These are phyloP conservation scores for Aspergillus melleus DNA, from an alignment of 2,329 filamentous ascomycete species.

Conservation along the genomic window DNA sequence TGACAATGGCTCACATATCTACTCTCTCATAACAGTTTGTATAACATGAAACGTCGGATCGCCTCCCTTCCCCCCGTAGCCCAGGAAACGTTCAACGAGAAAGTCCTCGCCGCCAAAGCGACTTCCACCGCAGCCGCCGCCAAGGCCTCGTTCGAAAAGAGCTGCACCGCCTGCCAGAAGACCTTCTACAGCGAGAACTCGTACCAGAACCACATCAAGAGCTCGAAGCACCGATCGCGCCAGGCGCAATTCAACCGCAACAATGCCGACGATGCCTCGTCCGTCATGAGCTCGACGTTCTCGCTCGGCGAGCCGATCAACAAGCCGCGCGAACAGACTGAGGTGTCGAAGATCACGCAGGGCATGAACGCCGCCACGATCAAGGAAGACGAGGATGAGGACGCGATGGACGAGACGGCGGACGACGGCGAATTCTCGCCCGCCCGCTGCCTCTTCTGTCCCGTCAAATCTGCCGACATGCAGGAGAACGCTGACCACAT, in stretches of 20 bases:
- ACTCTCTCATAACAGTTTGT: constrained; percentile 61
- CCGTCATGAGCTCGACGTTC: constrained; percentile 86
- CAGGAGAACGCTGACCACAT: constrained; percentile 83
- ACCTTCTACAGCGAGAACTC: constrained; percentile 97
- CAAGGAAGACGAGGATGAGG: constrained; percentile 53
- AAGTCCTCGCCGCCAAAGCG: constrained; percentile 88
- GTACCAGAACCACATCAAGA: constrained; percentile 86
- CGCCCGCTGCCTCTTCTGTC: constrained; percentile 83
- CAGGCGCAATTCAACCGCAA: constrained; percentile 53
- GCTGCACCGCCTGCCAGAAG: constrained; percentile 80
- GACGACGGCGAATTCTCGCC: constrained; percentile 47
- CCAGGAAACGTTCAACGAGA: constrained; percentile 91
- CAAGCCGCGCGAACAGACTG: constrained; percentile 60
- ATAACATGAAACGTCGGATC: constrained; percentile 93
- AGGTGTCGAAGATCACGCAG: constrained; percentile 76
- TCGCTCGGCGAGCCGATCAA: constrained; percentile 78
- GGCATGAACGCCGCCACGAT: constrained; percentile 67
- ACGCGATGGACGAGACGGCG: constrained; percentile 44
- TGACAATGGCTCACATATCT: constrained; percentile 6
- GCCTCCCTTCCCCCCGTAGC: constrained; percentile 87
- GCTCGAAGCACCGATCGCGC: constrained; percentile 81
- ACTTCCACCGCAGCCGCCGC: constrained; percentile 80
- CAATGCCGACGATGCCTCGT: constrained; percentile 67
- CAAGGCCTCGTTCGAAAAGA: constrained; percentile 83
- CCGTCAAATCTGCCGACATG: constrained; percentile 74